Evolutionary conservation across 2,329 filamentous ascomycete species (phyloP).

Genomic region (Fusarium lateritium): DNA sequence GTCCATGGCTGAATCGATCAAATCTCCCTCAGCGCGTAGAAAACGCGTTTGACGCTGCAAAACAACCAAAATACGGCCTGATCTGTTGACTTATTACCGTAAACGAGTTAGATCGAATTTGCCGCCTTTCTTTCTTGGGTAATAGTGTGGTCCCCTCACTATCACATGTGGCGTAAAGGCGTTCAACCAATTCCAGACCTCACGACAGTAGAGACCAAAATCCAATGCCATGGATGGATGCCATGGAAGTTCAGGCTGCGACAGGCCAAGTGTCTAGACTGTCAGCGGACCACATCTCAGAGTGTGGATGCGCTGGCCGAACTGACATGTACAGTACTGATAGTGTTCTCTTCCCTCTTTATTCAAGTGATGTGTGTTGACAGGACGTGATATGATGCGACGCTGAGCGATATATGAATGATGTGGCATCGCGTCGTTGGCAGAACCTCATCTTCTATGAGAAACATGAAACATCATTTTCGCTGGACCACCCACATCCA

Average conservation of each 20-base stretch:
- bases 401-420: slow-evolving; percentile 26
- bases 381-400: slow-evolving; percentile 35
- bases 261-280: slow-evolving; percentile 7
- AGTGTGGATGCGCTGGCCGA: slow-evolving; percentile 31
- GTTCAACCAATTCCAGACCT: slow-evolving; percentile 39
- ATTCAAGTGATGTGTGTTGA: slow-evolving; percentile 14
- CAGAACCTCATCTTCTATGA: slow-evolving; percentile 22
- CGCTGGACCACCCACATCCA: neutral
- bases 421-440: slow-evolving; percentile 47
- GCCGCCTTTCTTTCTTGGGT: slow-evolving; percentile 26
- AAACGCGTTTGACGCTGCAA: slow-evolving; percentile 23
- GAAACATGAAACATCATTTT: slow-evolving; percentile 21
- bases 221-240: neutral
- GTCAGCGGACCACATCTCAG: slow-evolving; percentile 1
- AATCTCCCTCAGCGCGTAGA: slow-evolving; percentile 39
- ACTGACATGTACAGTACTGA: neutral
- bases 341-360: neutral
- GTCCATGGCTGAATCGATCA: slow-evolving; percentile 26
- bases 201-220: neutral
- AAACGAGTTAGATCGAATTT: slow-evolving; percentile 33
- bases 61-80: slow-evolving; percentile 12
- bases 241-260: slow-evolving; percentile 6
- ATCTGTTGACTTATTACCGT: slow-evolving; percentile 38
- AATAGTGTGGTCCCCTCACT: slow-evolving; percentile 21
- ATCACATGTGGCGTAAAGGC: slow-evolving; percentile 29